Base-by-base conservation (phyloP, 1,284 basidiomycete species). In the Pseudozyma sp. region DNA sequence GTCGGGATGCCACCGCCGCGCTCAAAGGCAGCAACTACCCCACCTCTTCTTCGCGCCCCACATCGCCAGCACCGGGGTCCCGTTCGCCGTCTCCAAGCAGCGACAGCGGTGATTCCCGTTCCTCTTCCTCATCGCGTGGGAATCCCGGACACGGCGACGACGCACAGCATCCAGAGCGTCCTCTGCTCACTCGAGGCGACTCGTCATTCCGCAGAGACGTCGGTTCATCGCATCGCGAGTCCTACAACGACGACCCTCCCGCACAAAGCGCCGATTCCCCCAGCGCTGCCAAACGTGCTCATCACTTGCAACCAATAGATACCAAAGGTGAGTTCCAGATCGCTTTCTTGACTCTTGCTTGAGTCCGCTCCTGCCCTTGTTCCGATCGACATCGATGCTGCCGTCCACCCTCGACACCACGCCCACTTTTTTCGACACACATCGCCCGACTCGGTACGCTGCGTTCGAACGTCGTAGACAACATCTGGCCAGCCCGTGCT, bases 1-100 rank as follows among this genome's bases (percentile, higher is more conserved):
- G 79, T 11, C 69, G 81, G 5, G 80, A 82, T 48, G 79, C 80
- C 33, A 72, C 78, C 16, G 69, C 78, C 5, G 67, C 79, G 11
- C 54, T 78, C 19, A 68, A 63, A 37, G 64, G 57, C 14, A 68
- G 50, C 62, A 59, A 64, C 29, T 82, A 81, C 37, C 78, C 80
- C 17, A 81, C 80, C 30, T 79, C 77, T 9, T 66, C 78, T 14
- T 79, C 79, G 42, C 73, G 79, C 24, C 77, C 78, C 1, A 69
- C 68, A 4, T 79, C 76, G 9, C 79, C 78, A 4, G 62, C 71
- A 19, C 51, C 61, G 4, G 57, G 68, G 10, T 66, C 70, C 3
- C 70, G 64, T n/a, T 77, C 78, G 17, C 65, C 65, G 4, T 80
- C 78, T 29, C 71, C 74, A 5, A 65, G 68, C 53, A 66, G 61